Evolutionary conservation across 352 stramenopile genomes (phyloP).

Genomic region (Poterioochromonas sp.): DNA sequence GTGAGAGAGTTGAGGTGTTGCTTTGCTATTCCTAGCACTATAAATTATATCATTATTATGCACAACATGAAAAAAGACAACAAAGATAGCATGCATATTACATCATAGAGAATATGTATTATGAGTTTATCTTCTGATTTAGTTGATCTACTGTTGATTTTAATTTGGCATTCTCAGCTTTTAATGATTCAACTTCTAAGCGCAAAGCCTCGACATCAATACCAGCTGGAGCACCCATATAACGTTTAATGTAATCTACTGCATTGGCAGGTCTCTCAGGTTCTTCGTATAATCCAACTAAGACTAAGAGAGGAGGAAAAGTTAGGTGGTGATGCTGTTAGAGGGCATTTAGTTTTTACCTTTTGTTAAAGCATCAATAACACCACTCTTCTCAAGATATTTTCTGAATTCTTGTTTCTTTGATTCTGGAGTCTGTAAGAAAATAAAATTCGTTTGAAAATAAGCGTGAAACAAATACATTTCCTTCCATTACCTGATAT

Average conservation of each 20-base stretch:
- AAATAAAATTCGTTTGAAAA: no score
- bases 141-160: constrained; percentile 76
- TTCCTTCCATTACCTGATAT: no score
- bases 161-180: constrained; percentile 78
- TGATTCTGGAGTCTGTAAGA: constrained; percentile 72
- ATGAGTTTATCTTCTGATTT: constrained; percentile 63
- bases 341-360: constrained; percentile 34
- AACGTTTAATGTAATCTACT: constrained; percentile 90
- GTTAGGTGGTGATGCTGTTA: not conserved
- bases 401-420: constrained; percentile 98
- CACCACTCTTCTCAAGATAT: constrained; percentile 92
- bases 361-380: constrained; percentile 93
- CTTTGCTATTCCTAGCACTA: no score
- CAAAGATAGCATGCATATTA: no score
- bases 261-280: constrained; percentile 85
- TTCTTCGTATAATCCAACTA: constrained; percentile 92
- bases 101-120: no score
- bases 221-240: constrained; percentile 79
- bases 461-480: no score
- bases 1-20: no score
- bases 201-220: constrained; percentile 74
- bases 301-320: constrained; percentile 47
- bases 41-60: no score
- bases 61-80: no score
- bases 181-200: constrained; percentile 73